Base-by-base conservation (phyloP, 306 rosid genomes). In the Ormosia emarginata region DNA sequence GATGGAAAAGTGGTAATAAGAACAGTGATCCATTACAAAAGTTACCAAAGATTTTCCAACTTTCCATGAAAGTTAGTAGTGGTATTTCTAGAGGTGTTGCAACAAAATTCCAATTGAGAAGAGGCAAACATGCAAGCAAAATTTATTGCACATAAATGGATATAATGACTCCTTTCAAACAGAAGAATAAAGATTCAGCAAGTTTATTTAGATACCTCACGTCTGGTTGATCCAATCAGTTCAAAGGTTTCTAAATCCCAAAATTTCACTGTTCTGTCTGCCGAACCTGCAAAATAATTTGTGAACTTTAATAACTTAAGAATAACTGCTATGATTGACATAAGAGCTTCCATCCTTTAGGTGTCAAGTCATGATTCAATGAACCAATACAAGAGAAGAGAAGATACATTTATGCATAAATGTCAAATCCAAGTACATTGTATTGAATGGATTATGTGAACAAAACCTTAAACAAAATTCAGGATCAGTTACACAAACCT, bases 241-340 rank as follows among this genome's bases (percentile, higher is more conserved):
- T 95, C 99, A 87, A 95, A 93, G 61, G 94, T 89, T 92, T 95
- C 99, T 90, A 95, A 89, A 89, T 95, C 99, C 97, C 99, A 95
- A 82, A 95, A 95, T 89, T 95, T 95, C 81, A 95, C 99, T 68
- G 98, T 95, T 90, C 82, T 86, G 85, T 95, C 99, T 2, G 98
- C 93, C n/a, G 99, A 95, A 80, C 97, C 99, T 95, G 96, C 69
- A 81, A 86, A 76, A 79, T 37, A 15, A 71, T 61, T 24, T 24
- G 24, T 24, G 24, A 24, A 13, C 55, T n/a, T n/a, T n/a, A n/a
- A n/a, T n/a, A n/a, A n/a, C n/a, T 61, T 62, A 74, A 66, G 12
- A 43, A 56, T 65, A 61, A 66, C 41, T 71, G 75, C 46, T 58
- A 59, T 75, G 71, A 29, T 32, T 8, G 13, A 75, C 36, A 43